Conservation (phyloP, 495 filamentous ascomycete species). For the Glutinoglossum americanum region DNA sequence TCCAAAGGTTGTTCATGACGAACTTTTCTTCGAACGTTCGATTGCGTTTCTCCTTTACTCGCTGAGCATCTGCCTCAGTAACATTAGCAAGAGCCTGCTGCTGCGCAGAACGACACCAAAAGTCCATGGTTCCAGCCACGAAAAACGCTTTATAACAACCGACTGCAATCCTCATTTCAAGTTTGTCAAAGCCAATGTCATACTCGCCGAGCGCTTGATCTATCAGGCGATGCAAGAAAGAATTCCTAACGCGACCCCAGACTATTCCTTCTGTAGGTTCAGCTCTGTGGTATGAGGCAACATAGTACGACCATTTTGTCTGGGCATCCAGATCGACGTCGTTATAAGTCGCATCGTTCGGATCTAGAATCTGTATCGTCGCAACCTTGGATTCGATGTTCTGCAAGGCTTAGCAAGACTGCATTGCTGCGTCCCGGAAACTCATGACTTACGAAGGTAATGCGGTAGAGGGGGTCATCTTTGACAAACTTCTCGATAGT, state of each 20-base stretch:
- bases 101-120: neutral
- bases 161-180: constrained; percentile 58
- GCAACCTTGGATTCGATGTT: constrained; percentile 35
- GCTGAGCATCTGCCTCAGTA: constrained; percentile 1
- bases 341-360: constrained; percentile 63
- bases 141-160: constrained; percentile 67
- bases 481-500: constrained; percentile 70
- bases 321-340: constrained; percentile 32
- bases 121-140: constrained; percentile 40
- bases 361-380: constrained; percentile 47
- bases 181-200: constrained; percentile 31
- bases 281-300: constrained; percentile 67
- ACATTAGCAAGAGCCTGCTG: neutral
- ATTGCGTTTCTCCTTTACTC: constrained; percentile 4
- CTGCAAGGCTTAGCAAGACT: constrained; percentile 7
- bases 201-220: constrained; percentile 23
- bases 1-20: constrained; percentile 7
- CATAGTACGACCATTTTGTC: constrained; percentile 74
- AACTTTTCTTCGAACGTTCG: constrained; percentile 8
- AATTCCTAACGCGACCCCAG: constrained; percentile 36
- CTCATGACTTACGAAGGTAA: constrained; percentile 48
- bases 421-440: neutral
- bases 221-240: constrained; percentile 53
- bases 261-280: constrained; percentile 72
- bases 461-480: constrained; percentile 73